Evolutionary conservation across 371 early-diverging fungal genomes (phyloP), one percentile per base, ranked within the genome.

Genomic region (Apophysomyces elegans): DNA sequence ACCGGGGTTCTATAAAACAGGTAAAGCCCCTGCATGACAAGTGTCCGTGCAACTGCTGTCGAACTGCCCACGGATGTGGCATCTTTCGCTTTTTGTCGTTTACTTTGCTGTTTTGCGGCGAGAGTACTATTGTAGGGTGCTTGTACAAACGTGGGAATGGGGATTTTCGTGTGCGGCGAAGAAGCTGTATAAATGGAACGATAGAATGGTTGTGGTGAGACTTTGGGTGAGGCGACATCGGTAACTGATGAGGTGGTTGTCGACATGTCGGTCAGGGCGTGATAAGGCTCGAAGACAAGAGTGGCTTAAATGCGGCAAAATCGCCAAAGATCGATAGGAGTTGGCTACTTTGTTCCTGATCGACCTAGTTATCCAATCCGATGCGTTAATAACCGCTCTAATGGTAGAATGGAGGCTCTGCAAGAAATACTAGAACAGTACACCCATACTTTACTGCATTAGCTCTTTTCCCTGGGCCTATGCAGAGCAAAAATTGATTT

Each of bases 1-100:
- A 92, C 72, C 11, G 93, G 93, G 1, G 92, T 89, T 46, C 91
- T 78, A 71, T 92, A 92, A 80, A 91, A 92, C 16, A 92, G 73
- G 67, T 88, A 89, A 2, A 91, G 71, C 0, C 86, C 82, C 62
- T 91, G 89, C 63, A 91, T 79, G 58, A 91, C 83, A 37, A 86
- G 61, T 1, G 86, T 79, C 56, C 88, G 78, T 7, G 85, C 86
- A 37, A 88, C 78, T 14, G 86, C 88, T 0, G 87, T 86, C 26
- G 84, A 77, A 18, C 83, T 83, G 65, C 88, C 88, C 5, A 87
- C 84, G 0, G 86, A 81, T 9, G 87, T 83, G 13, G 67, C 78
- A 59, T 83, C 83, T 59, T 73, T 80, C 0, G 79, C 83, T 70
- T 68, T 75, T 69, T 61, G 67, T 65, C 67, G 73, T 72, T 73